These are phyloP conservation scores for Colletotrichum sp. DNA, from an alignment of 2,329 filamentous ascomycete species.

Conservation along the genomic window DNA sequence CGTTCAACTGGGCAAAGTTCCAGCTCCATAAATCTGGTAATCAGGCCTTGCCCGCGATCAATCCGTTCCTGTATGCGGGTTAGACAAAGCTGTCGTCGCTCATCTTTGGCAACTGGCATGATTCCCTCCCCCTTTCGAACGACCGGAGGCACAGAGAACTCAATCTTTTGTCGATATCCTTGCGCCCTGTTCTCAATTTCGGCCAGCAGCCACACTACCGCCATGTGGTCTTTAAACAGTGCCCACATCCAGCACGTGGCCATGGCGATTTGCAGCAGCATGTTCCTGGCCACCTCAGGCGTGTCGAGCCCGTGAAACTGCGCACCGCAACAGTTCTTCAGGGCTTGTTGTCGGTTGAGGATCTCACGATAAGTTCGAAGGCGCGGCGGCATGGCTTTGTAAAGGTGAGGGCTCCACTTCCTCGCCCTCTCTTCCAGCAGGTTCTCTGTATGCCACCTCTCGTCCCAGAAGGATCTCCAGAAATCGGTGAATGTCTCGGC, in stretches of 20 bases:
- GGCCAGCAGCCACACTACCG: not conserved
- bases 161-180: not conserved
- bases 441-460: slow-evolving; percentile 13
- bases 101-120: not conserved
- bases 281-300: slow-evolving; percentile 1
- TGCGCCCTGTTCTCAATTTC: not conserved
- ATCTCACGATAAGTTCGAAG: slow-evolving; percentile 19
- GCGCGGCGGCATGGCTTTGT: not conserved
- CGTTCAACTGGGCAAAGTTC: not conserved
- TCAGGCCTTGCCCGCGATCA: not conserved
- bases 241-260: slow-evolving; percentile 12
- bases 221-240: not conserved
- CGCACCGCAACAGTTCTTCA: slow-evolving; percentile 9
- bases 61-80: slow-evolving; percentile 6
- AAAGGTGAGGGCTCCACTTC: slow-evolving; percentile 3
- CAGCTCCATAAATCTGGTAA: slow-evolving; percentile 6
- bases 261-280: slow-evolving; percentile 9
- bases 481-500: not conserved
- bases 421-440: not conserved
- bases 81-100: not conserved
- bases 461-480: not conserved
- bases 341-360: slow-evolving; percentile 20
- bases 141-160: not conserved
- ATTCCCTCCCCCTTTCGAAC: not conserved
- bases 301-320: not conserved